Evolutionary conservation across 371 early-diverging fungal species (phyloP).

Genomic region (Mortierella sp.): DNA sequence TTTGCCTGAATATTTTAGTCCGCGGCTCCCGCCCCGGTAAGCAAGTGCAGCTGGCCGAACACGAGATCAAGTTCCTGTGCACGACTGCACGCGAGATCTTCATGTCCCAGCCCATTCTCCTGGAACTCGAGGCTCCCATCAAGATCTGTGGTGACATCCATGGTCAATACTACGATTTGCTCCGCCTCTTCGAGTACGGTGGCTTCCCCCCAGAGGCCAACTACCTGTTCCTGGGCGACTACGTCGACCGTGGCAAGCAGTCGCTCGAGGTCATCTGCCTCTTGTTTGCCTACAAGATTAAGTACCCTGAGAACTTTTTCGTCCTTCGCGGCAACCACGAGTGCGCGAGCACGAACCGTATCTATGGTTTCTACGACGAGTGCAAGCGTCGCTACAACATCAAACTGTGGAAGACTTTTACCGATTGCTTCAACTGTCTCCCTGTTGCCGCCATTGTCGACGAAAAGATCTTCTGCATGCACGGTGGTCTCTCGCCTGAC

Average conservation of each 20-base stretch:
- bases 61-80: constrained; percentile 91
- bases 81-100: constrained; percentile 92
- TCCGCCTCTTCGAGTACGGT: constrained; percentile 88
- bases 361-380: constrained; percentile 99
- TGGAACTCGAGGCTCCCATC: constrained; percentile 95
- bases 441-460: constrained; percentile 96
- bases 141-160: constrained; percentile 97
- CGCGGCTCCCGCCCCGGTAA: constrained; percentile 95
- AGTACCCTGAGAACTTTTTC: constrained; percentile 95
- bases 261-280: constrained; percentile 95
- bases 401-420: constrained; percentile 95
- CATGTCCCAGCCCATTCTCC: constrained; percentile 91
- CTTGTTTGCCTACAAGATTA: constrained; percentile 95
- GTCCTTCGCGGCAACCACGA: constrained; percentile 98
- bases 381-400: constrained; percentile 95
- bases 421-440: constrained; percentile 93
- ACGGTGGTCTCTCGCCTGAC: constrained; percentile 96
- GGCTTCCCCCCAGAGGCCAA: constrained; percentile 92
- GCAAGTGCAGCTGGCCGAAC: constrained; percentile 82
- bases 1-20: constrained; percentile 61
- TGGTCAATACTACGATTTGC: constrained; percentile 93
- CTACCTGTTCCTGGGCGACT: constrained; percentile 97
- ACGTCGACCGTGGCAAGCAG: constrained; percentile 98
- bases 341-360: constrained; percentile 94
- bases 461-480: constrained; percentile 96